Evolutionary conservation across 306 rosid genomes (phyloP), one percentile per base, ranked within the genome.

Genomic region (Ochetophila trinervis): DNA sequence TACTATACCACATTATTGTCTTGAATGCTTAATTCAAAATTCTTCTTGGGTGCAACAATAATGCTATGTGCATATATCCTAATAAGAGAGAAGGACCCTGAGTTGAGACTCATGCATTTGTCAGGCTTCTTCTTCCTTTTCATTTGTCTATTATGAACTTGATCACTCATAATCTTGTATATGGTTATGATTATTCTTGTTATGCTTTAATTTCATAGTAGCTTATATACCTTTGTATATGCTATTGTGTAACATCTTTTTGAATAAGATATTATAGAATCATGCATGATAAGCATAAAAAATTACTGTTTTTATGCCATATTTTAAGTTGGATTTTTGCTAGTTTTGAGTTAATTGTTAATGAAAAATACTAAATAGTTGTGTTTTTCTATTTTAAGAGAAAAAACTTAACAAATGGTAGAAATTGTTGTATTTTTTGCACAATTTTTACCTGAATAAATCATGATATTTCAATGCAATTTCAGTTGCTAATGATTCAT

Each of bases 61-160:
- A 93, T 47, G 98, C 98, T 16, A 89, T 93, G 98, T 83, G 89
- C 53, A 65, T 89, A 15, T 93, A 87, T 88, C 81, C 96, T 55
- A 76, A 79, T 89, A 22, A 93, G 78, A 74, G 96, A 84, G 65
- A 87, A 82, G 65, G 75, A 80, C 42, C 73, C 88, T 27, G 79
- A 36, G 32, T 89, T 82, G 59, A 82, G 60, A 85, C 86, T 17
- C 98, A 96, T 51, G 85, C 82, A 4, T 66, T 97, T 53, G 87
- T 93, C 62, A 97, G 98, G 35, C 84, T 44, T n/a, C 19, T 19
- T 49, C 21, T 48, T 19, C 34, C 57, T 63, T 18, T 56, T 35
- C 35, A 3, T 27, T 55, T 34, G 11, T 35, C n/a, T 34, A 6
- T 17, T 35, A 11, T 18, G 60, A 42, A 27, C 66, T 22, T 53